A percentile compares a stretch with the other conserved stretches of the same genome.
Evolutionary conservation across 2,329 filamentous ascomycete genomes (phyloP).

Genomic region (Penicillium crustosum): DNA sequence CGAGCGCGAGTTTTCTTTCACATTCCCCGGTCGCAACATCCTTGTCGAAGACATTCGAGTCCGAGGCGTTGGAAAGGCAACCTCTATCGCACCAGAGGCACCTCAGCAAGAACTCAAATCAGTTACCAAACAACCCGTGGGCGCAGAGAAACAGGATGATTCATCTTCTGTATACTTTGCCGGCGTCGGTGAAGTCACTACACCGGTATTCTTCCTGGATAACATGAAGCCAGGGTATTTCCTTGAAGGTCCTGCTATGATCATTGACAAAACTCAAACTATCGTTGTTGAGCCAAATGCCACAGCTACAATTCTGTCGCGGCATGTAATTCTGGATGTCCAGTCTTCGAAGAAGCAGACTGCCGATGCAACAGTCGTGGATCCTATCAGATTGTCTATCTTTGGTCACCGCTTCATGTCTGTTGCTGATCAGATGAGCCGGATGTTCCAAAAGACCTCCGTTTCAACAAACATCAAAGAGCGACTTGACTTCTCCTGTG

Average conservation of each 20-base stretch:
- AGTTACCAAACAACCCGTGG: neutral
- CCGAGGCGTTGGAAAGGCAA: conserved; percentile 46
- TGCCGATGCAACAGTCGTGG: conserved; percentile 25
- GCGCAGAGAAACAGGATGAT: conserved; percentile 3
- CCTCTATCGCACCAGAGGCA: conserved; percentile 9
- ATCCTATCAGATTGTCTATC: conserved; percentile 56
- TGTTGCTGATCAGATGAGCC: conserved; percentile 60
- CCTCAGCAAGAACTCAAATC: conserved; percentile 14
- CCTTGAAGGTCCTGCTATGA: conserved; percentile 70
- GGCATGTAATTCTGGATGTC: neutral
- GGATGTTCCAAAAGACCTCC: conserved; percentile 56
- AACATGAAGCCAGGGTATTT: neutral
- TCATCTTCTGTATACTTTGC: conserved; percentile 9
- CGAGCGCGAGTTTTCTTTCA: conserved; percentile 84
- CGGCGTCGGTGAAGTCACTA: conserved; percentile 2
- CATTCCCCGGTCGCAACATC: conserved; percentile 71
- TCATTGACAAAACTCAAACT: conserved; percentile 73
- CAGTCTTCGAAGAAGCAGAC: conserved; percentile 22
- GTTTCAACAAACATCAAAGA: conserved; percentile 74
- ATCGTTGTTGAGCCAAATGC: conserved; percentile 83
- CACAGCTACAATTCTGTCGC: neutral
- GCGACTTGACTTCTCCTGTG: conserved; percentile 81
- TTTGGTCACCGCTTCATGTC: conserved; percentile 60
- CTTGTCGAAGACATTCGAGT: conserved; percentile 88
- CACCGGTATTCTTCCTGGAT: neutral